Percentiles rank a stretch among this genome's conserved stretches.
These are phyloP conservation scores for Cadophora sp. DNA, from an alignment of 2,329 filamentous ascomycete genomes.

Conservation along the genomic window DNA sequence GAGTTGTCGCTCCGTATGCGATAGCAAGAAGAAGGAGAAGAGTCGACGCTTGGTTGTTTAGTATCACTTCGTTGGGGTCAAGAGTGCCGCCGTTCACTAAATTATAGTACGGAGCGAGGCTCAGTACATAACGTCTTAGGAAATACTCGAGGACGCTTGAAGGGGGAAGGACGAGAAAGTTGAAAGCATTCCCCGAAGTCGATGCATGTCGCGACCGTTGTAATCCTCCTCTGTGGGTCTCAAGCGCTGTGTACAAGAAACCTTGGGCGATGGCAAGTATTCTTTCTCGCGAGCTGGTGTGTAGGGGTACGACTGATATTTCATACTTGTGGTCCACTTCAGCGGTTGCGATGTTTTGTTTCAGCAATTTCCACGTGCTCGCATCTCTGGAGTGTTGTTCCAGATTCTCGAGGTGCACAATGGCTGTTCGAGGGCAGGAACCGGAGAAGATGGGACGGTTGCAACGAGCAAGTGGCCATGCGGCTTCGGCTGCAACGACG, in stretches of 20 bases:
- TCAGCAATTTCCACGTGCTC: slow-evolving; percentile 53
- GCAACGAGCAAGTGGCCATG: slow-evolving; percentile 59
- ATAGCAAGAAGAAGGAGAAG: slow-evolving; percentile 75
- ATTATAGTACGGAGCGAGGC: slow-evolving; percentile 70
- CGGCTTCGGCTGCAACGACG: slow-evolving; percentile 55
- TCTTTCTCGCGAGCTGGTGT: slow-evolving; percentile 64
- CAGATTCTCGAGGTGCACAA: slow-evolving; percentile 58
- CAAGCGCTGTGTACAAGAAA: slow-evolving; percentile 73
- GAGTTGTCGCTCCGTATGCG: slow-evolving; percentile 71
- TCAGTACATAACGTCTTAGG: slow-evolving; percentile 69
- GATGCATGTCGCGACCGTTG: too few species aligned
- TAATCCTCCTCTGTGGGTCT: slow-evolving; percentile 64
- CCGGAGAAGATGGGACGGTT: slow-evolving; percentile 54
- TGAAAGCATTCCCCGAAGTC: slow-evolving; percentile 51
- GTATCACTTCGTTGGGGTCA: slow-evolving; percentile 71
- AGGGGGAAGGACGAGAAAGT: slow-evolving; percentile 71
- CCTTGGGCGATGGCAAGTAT: slow-evolving; percentile 75
- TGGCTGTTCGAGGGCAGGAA: slow-evolving; percentile 56
- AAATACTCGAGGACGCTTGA: slow-evolving; percentile 72
- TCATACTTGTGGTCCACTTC: slow-evolving; percentile 27
- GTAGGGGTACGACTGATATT: slow-evolving; percentile 53
- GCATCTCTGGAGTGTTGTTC: slow-evolving; percentile 57
- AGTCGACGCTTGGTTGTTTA: slow-evolving; percentile 70
- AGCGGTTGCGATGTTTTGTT: slow-evolving; percentile 44
- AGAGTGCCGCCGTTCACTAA: slow-evolving; percentile 64